phyloP scores from a whole-genome alignment of 192 early-diverging fungal species.

The Phycomyces blakesleeanus region DNA sequence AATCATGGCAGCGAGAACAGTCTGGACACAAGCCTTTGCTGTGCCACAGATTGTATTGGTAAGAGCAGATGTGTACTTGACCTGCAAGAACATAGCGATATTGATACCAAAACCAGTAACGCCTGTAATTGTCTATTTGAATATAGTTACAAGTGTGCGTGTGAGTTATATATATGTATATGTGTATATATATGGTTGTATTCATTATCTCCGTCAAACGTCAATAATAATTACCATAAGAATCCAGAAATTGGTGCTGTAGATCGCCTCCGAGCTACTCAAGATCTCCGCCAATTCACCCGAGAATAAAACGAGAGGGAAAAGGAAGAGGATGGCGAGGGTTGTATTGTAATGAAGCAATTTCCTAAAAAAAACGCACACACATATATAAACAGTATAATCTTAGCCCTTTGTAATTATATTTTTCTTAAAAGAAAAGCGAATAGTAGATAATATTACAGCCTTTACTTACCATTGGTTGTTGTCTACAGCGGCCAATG shows the following conservation, averaged over 20 bases:
- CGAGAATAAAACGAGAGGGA: conserved; percentile 54
- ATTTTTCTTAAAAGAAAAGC: no score
- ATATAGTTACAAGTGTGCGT: no score
- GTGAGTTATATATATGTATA: no score
- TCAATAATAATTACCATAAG: conserved; percentile 43
- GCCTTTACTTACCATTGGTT: conserved; percentile 53
- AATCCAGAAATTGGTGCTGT: conserved; percentile 50
- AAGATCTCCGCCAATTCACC: conserved; percentile 54
- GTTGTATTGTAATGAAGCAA: conserved; percentile 66
- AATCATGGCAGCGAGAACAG: conserved; percentile 55
- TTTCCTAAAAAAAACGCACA: conserved; percentile 39
- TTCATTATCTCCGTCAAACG: neutral
- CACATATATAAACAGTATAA: no score
- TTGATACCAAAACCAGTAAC: conserved; percentile 64
- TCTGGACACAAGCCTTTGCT: conserved; percentile 66
- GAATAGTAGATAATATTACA: no score
- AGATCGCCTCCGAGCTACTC: conserved; percentile 41
- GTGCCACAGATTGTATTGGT: conserved; percentile 70
- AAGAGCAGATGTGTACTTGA: conserved; percentile 64
- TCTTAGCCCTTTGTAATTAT: neutral
- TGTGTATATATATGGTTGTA: neutral
- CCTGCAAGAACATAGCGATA: conserved; percentile 67
- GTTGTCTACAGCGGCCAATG: conserved; percentile 53
- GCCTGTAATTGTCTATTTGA: conserved; percentile 45
- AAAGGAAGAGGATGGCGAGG: conserved; percentile 53